These are phyloP conservation scores for Cercospora janseana DNA, from an alignment of 2,329 filamentous ascomycete genomes.

Conservation along the genomic window DNA sequence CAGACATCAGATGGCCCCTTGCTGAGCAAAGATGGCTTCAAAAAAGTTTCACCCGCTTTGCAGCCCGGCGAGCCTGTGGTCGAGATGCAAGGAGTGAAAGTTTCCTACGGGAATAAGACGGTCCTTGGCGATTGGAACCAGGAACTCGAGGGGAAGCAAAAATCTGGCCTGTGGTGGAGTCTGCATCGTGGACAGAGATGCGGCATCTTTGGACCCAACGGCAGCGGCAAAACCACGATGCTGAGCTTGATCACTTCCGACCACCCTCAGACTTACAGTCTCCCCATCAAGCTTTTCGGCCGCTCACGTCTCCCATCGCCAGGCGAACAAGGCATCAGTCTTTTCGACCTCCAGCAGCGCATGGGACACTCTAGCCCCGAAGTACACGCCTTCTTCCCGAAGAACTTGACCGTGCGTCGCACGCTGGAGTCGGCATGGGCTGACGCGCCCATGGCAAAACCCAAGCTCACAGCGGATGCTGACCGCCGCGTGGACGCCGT, in stretches of 20 bases:
- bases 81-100: conserved; percentile 80
- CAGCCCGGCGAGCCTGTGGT: conserved; percentile 67
- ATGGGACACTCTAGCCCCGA: conserved; percentile 94
- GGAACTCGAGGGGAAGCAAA: conserved; percentile 48
- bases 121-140: conserved; percentile 80
- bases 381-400: conserved; percentile 89
- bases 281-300: conserved; percentile 84
- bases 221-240: conserved; percentile 91
- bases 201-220: conserved; percentile 92
- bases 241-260: conserved; percentile 91
- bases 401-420: conserved; percentile 67
- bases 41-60: conserved; percentile 26
- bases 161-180: conserved; percentile 71
- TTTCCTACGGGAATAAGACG: conserved; percentile 74
- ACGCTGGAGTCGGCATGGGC: conserved; percentile 85
- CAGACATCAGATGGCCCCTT: neutral
- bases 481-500: conserved; percentile 63
- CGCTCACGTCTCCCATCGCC: conserved; percentile 73
- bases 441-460: conserved; percentile 74
- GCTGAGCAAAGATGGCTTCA: conserved; percentile 36
- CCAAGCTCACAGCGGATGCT: conserved; percentile 60
- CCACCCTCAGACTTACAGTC: conserved; percentile 88
- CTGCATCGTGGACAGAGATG: conserved; percentile 81
- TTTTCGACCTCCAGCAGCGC: conserved; percentile 86
- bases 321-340: conserved; percentile 71